These are phyloP conservation scores for Teunomyces stri DNA, from an alignment of 805 yeast species.

Conservation along the genomic window DNA sequence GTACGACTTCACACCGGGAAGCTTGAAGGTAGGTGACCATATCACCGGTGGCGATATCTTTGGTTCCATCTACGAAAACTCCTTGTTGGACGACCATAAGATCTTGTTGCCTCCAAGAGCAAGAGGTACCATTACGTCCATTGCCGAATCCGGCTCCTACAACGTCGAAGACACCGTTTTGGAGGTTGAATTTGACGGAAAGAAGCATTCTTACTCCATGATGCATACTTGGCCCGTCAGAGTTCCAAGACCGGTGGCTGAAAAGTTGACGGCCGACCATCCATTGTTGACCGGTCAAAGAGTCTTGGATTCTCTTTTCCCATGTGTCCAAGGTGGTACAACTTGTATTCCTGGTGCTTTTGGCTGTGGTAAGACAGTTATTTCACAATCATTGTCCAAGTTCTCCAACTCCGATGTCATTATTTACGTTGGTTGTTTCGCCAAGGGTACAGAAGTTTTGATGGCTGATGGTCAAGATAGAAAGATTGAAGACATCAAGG, in stretches of 20 bases:
- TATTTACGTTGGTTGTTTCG: constrained; percentile 73
- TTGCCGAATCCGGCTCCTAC: constrained; percentile 90
- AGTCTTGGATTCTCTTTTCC: constrained; percentile 95
- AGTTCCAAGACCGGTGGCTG: constrained; percentile 98
- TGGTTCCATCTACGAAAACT: constrained; percentile 92
- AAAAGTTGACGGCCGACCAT: constrained; percentile 87
- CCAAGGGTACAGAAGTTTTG: too few relatives aligned
- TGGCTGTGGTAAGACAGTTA: constrained; percentile 98
- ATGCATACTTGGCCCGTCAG: constrained; percentile 99
- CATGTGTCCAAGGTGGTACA: constrained; percentile 99
- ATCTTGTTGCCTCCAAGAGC: constrained; percentile 97
- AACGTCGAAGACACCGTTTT: constrained; percentile 83
- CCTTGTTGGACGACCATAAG: constrained; percentile 87
- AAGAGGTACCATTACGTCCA: constrained; percentile 89
- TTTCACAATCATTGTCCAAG: constrained; percentile 95
- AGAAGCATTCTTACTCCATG: constrained; percentile 78
- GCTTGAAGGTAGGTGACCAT: constrained; percentile 89
- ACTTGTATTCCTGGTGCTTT: constrained; percentile 99
- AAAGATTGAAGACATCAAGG: too few relatives aligned
- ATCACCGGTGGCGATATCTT: constrained; percentile 97
- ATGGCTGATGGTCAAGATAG: too few relatives aligned
- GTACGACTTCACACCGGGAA: constrained; percentile 84
- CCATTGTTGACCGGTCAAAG: constrained; percentile 98
- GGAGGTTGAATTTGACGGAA: constrained; percentile 94
- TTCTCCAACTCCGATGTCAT: constrained; percentile 97